Conservation (phyloP, 441 rosid species). For the Croton laevigatus region DNA sequence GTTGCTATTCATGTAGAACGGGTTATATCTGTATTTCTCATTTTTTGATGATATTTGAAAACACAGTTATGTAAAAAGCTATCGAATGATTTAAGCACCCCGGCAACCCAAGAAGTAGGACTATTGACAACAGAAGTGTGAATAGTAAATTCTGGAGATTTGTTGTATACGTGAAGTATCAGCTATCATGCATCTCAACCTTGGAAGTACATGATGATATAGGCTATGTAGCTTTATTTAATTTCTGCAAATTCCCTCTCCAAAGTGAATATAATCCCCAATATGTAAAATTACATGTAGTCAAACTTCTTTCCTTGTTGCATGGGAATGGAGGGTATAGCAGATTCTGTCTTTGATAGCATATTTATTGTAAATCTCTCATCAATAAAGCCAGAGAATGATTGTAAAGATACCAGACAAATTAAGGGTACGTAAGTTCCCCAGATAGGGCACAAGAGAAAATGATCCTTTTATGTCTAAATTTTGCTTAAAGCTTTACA, state of each 20-base stretch:
- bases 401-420: neutral
- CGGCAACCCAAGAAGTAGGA: slow-evolving; percentile 22
- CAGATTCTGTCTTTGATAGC: neutral
- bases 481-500: neutral
- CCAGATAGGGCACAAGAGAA: too few species aligned
- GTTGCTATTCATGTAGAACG: neutral
- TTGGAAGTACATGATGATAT: too few species aligned
- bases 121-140: slow-evolving; percentile 33
- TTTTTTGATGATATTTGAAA: slow-evolving; percentile 3
- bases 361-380: neutral
- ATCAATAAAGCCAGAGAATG: neutral
- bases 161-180: neutral
- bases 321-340: too few species aligned
- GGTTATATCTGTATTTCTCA: neutral
- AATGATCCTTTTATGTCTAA: too few species aligned
- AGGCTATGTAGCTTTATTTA: neutral
- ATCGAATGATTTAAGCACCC: slow-evolving; percentile 61
- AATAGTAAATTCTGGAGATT: neutral
- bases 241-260: neutral
- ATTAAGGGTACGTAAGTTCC: too few species aligned
- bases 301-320: neutral
- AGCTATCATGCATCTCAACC: neutral
- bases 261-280: neutral
- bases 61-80: slow-evolving; percentile 90
- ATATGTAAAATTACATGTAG: neutral